Percentiles rank a stretch among this genome's conserved stretches.
phyloP scores from a whole-genome alignment of 257 asterid species.

The Salvia miltiorrhiza region DNA sequence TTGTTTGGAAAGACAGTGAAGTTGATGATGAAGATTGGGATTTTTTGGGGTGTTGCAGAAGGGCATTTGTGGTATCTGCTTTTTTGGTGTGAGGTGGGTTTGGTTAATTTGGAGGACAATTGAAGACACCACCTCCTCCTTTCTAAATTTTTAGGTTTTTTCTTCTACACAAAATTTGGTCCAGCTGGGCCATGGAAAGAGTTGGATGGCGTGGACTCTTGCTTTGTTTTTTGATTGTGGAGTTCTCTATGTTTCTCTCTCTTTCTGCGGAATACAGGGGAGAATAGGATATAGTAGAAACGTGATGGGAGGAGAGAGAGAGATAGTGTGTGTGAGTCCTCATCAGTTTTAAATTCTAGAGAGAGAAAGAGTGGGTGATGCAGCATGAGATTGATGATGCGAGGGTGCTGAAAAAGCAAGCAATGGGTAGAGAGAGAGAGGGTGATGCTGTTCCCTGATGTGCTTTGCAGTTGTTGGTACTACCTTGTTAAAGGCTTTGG shows the following conservation, averaged over 20 bases:
- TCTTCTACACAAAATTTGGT: slow-evolving; percentile 36
- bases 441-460: slow-evolving; percentile 26
- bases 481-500: too few species aligned
- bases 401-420: slow-evolving; percentile 36
- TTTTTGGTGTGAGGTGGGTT: slow-evolving; percentile 38
- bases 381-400: slow-evolving; percentile 17
- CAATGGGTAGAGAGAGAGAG: slow-evolving; percentile 22
- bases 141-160: background rate
- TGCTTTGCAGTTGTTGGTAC: slow-evolving; percentile 33
- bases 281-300: slow-evolving; percentile 11
- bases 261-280: slow-evolving; percentile 14
- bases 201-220: slow-evolving; percentile 30
- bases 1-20: slow-evolving; percentile 46
- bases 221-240: slow-evolving; percentile 6
- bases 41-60: slow-evolving; percentile 69
- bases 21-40: slow-evolving; percentile 57
- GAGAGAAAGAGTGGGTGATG: slow-evolving; percentile 16
- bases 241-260: slow-evolving; percentile 1
- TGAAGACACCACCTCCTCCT: slow-evolving; percentile 25
- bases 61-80: slow-evolving; percentile 71
- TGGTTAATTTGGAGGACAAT: slow-evolving; percentile 41
- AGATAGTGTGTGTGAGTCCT: too few species aligned
- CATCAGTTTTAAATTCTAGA: slow-evolving; percentile 12
- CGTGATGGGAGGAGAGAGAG: slow-evolving; percentile 32
- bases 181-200: slow-evolving; percentile 50